phyloP scores from a whole-genome alignment of 2,329 filamentous ascomycete species.

The Penicillium sp. region DNA sequence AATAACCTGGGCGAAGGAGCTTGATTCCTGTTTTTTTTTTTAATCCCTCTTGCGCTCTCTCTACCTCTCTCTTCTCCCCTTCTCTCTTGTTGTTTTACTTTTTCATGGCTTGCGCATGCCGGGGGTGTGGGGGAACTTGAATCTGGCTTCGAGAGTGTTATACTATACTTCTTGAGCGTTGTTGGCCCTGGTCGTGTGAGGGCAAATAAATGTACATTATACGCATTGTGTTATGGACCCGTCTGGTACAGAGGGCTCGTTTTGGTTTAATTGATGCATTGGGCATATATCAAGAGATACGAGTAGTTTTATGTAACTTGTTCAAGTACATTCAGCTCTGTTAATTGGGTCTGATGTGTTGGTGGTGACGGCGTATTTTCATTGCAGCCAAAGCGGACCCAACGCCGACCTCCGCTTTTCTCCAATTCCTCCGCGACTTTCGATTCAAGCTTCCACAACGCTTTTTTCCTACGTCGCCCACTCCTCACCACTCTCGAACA shows the following conservation, averaged over 20 bases:
- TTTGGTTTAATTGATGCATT: conserved; percentile 37
- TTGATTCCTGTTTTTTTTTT: conserved; percentile 16
- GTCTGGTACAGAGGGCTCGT: conserved; percentile 32
- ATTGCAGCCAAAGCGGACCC: conserved; percentile 8
- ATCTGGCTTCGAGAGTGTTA: conserved; percentile 23
- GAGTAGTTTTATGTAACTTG: neutral
- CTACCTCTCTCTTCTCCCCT: conserved; percentile 17
- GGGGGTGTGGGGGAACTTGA: conserved; percentile 4
- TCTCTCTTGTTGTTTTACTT: conserved; percentile 29
- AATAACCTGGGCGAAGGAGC: conserved; percentile 18
- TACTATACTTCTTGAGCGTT: conserved; percentile 29
- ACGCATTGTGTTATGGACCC: conserved; percentile 36
- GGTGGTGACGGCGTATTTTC: neutral
- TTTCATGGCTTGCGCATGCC: conserved; percentile 16
- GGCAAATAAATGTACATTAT: conserved; percentile 50
- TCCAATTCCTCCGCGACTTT: conserved; percentile 16
- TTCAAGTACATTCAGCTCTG: neutral
- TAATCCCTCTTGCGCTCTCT: conserved; percentile 10
- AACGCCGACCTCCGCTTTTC: conserved; percentile 22
- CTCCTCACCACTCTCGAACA: neutral
- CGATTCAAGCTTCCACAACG: conserved; percentile 1
- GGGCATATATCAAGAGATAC: conserved; percentile 23
- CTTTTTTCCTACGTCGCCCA: neutral
- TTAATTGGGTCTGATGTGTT: neutral
- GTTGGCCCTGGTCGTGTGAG: conserved; percentile 35